Evolutionary conservation across 2,329 filamentous ascomycete genomes (phyloP).

Genomic region (Penicillium psychrosexuale): DNA sequence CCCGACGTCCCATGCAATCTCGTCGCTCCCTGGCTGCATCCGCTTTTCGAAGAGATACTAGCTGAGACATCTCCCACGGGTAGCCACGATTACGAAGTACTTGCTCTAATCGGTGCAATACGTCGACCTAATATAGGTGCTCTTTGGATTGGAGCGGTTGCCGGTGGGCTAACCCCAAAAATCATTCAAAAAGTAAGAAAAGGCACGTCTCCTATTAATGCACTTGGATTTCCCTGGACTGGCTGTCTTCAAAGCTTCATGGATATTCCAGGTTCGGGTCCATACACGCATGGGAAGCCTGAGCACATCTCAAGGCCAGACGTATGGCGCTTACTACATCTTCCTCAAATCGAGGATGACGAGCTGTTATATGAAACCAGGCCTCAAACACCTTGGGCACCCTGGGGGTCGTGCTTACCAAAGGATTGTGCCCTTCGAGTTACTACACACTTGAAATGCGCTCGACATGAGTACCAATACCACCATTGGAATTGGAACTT

Average conservation of each 20-base stretch:
- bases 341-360: constrained; percentile 9
- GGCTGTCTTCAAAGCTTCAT: constrained; percentile 14
- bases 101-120: constrained; percentile 12
- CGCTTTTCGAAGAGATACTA: constrained; percentile 11
- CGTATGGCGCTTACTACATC: constrained; percentile 15
- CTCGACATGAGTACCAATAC: constrained; percentile 11
- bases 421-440: constrained; percentile 13
- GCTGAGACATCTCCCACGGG: not conserved
- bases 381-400: not conserved
- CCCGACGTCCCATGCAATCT: constrained; percentile 17
- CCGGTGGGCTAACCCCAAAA: constrained; percentile 4
- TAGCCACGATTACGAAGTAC: constrained; percentile 1
- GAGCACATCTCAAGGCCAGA: constrained; percentile 11
- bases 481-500: constrained; percentile 12
- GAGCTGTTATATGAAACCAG: not conserved
- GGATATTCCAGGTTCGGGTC: constrained; percentile 10
- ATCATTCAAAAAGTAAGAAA: not conserved
- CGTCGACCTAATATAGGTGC: constrained; percentile 12
- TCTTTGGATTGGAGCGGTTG: constrained; percentile 13
- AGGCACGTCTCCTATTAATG: constrained; percentile 10
- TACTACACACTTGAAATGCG: constrained; percentile 7
- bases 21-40: constrained; percentile 17
- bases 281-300: constrained; percentile 3
- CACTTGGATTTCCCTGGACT: constrained; percentile 12
- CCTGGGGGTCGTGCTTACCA: not conserved